A percentile compares a stretch with the other conserved stretches of the same genome.
phyloP scores from a whole-genome alignment of 2,329 filamentous ascomycete species.

The Podosphaera fusca region DNA sequence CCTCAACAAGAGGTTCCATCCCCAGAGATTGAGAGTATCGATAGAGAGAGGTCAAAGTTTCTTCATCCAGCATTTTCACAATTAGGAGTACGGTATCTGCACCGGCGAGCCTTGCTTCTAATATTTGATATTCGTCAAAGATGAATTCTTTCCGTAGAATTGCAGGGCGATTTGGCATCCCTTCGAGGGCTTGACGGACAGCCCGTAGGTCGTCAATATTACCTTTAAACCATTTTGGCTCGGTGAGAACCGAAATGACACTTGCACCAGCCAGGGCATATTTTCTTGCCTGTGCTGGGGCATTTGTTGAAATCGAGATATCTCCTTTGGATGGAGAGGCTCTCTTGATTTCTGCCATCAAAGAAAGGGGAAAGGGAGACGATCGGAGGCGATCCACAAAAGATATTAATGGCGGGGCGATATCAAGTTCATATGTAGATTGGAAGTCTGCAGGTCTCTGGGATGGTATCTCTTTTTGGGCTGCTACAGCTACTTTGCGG shows the following conservation, averaged over 20 bases:
- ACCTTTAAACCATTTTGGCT: constrained; percentile 98
- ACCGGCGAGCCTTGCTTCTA: constrained; percentile 78
- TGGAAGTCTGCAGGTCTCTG: constrained; percentile 66
- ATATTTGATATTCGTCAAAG: constrained; percentile 93
- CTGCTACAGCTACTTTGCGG: constrained; percentile 49
- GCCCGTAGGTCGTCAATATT: constrained; percentile 80
- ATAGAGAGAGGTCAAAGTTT: constrained; percentile 56
- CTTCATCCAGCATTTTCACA: constrained; percentile 83
- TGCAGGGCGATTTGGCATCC: constrained; percentile 79
- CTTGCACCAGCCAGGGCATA: constrained; percentile 90
- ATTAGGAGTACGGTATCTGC: constrained; percentile 90
- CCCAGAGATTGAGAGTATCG: constrained; percentile 71
- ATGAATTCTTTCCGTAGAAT: constrained; percentile 91
- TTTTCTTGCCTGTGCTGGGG: constrained; percentile 68
- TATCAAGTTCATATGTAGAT: constrained; percentile 62
- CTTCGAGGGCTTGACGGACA: constrained; percentile 70
- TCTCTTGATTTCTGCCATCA: constrained; percentile 95
- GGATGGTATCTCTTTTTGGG: constrained; percentile 68
- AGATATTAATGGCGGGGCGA: constrained; percentile 62
- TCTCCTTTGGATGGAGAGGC: constrained; percentile 91
- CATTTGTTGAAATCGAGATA: constrained; percentile 70
- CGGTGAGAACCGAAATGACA: constrained; percentile 93
- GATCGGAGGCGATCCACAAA: constrained; percentile 59
- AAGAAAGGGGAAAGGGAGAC: constrained; percentile 66
- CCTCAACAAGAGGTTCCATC: constrained; percentile 95